Percentiles rank a stretch among this genome's conserved stretches.
These are phyloP conservation scores for Melastoma malabathricum DNA, from an alignment of 345 rosid species.

Conservation along the genomic window DNA sequence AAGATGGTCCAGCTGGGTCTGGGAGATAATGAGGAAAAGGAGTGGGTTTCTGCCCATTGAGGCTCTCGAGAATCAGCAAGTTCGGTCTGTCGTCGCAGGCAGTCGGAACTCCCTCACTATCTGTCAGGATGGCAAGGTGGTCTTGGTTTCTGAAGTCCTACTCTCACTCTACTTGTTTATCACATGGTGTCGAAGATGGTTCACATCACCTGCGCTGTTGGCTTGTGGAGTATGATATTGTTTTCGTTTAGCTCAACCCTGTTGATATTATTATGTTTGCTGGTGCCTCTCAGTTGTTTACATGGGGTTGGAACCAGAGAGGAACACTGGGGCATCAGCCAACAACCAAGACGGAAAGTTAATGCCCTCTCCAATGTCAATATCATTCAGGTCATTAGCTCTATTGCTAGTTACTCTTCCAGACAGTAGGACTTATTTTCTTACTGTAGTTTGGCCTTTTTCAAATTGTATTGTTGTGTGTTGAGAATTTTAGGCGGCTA, in stretches of 20 bases:
- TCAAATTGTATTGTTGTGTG: slow-evolving; percentile 2
- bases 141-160: slow-evolving; percentile 2
- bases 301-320: slow-evolving; percentile 99
- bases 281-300: slow-evolving; percentile 52
- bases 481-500: slow-evolving; percentile 58
- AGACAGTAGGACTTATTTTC: no score
- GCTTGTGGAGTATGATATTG: background rate
- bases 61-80: slow-evolving; percentile 51
- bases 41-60: slow-evolving; percentile 57
- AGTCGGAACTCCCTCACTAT: slow-evolving; percentile 98
- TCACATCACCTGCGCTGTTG: background rate
- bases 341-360: slow-evolving; percentile 78
- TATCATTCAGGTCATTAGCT: slow-evolving; percentile 57
- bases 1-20: slow-evolving; percentile 96
- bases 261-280: background rate
- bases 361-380: slow-evolving; percentile 58
- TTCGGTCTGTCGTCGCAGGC: slow-evolving; percentile 87
- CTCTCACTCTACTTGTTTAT: background rate
- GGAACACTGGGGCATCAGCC: slow-evolving; percentile 96
- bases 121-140: slow-evolving; percentile 87
- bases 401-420: no score
- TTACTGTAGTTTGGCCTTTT: background rate
- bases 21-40: slow-evolving; percentile 69
- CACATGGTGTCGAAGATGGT: background rate
- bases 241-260: background rate